A percentile compares a stretch with the other conserved stretches of the same genome.
These are phyloP conservation scores for Lactifluus echinatus DNA, from an alignment of 768 basidiomycete species.

Conservation along the genomic window DNA sequence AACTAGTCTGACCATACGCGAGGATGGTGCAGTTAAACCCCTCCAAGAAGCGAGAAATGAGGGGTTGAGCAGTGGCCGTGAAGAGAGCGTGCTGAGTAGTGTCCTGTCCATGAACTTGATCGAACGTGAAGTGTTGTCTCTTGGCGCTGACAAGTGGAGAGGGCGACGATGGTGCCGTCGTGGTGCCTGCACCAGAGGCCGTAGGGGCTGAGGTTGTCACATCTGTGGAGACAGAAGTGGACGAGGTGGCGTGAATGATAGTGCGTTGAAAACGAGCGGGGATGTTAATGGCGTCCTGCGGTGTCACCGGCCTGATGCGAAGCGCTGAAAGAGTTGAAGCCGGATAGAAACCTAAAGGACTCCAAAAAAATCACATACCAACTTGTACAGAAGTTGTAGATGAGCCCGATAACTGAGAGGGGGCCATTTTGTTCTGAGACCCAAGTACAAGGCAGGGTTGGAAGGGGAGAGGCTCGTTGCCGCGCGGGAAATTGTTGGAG, in stretches of 20 bases:
- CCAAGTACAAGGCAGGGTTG: constrained; percentile 13
- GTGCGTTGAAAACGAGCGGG: constrained; percentile 91
- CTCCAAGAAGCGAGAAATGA: constrained; percentile 79
- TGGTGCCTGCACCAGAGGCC: constrained; percentile 41
- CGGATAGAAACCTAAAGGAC: constrained; percentile 18
- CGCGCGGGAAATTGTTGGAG: constrained; percentile 14
- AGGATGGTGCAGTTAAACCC: constrained; percentile 98
- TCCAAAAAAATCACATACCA: constrained; percentile 46
- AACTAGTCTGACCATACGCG: constrained; percentile 96
- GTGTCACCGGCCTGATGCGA: constrained; percentile 82
- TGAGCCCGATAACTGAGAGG: constrained; percentile 51
- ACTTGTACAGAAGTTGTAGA: constrained; percentile 89
- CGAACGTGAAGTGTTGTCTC: constrained; percentile 85
- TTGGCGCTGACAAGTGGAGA: constrained; percentile 39
- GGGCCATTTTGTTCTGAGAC: constrained; percentile 47
- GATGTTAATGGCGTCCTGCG: constrained; percentile 76
- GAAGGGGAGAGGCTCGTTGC: constrained; percentile 8
- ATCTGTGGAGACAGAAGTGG: constrained; percentile 80
- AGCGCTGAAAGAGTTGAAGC: constrained; percentile 44
- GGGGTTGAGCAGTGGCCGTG: constrained; percentile 73
- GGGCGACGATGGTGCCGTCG: constrained; percentile 32
- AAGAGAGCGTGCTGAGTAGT: constrained; percentile 84
- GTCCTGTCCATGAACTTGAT: constrained; percentile 85
- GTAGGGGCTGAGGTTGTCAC: constrained; percentile 45
- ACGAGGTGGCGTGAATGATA: constrained; percentile 69